A percentile compares a stretch with the other conserved stretches of the same genome.
phyloP scores from a whole-genome alignment of 2,329 filamentous ascomycete species.

The Rutstroemia sp. region DNA sequence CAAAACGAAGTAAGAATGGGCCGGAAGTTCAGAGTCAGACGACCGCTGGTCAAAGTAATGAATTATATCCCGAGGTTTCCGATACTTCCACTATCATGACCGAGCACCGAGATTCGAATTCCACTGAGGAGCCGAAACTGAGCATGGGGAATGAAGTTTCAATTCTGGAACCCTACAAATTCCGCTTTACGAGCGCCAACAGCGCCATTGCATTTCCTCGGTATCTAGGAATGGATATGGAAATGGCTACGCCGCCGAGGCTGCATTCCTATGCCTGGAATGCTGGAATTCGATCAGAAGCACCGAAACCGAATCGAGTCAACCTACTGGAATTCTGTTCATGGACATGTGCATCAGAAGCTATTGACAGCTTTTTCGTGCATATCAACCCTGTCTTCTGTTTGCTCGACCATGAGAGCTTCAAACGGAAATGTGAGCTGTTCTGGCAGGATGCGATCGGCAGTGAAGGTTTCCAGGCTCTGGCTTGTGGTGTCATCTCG shows the following conservation, averaged over 20 bases:
- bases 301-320: constrained; percentile 10
- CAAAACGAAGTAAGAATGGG: background rate
- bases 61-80: background rate
- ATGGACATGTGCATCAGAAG: constrained; percentile 16
- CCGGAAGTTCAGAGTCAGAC: background rate
- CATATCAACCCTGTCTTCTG: constrained; percentile 29
- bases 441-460: constrained; percentile 27
- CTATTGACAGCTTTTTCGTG: constrained; percentile 26
- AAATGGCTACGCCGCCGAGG: constrained; percentile 28
- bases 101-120: background rate
- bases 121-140: background rate
- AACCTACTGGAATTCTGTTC: constrained; percentile 3
- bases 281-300: constrained; percentile 25
- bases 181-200: constrained; percentile 22
- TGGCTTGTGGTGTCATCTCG: constrained; percentile 28
- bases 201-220: constrained; percentile 30
- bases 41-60: background rate
- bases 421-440: constrained; percentile 20
- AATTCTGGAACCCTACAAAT: constrained; percentile 7
- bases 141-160: background rate
- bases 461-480: constrained; percentile 29
- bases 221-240: constrained; percentile 28
- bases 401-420: constrained; percentile 26
- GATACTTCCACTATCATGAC: background rate
- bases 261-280: constrained; percentile 34